Evolutionary conservation across 495 filamentous ascomycete genomes (phyloP).

Genomic region (Annulohypoxylon stygium): DNA sequence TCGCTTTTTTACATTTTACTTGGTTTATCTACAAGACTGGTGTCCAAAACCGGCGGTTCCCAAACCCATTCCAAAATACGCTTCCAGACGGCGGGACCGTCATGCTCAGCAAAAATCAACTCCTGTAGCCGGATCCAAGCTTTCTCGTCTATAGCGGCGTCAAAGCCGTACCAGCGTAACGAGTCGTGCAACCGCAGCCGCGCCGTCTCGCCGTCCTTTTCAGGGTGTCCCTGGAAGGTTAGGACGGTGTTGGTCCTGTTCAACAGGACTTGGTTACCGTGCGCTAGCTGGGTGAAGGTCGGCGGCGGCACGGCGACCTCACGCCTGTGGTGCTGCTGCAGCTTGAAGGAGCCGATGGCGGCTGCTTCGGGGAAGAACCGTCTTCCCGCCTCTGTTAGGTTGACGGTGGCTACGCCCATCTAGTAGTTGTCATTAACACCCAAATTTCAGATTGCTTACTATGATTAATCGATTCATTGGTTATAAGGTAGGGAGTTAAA

Average conservation of each 20-base stretch:
- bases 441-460: not conserved
- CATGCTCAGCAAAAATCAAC: slow-evolving; percentile 52
- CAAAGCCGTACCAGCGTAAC: slow-evolving; percentile 57
- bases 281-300: slow-evolving; percentile 54
- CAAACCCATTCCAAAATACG: slow-evolving; percentile 59
- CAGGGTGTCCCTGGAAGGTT: slow-evolving; percentile 65
- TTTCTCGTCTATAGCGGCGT: slow-evolving; percentile 43
- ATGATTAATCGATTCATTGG: not conserved
- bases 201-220: slow-evolving; percentile 60
- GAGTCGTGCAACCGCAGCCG: slow-evolving; percentile 56
- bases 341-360: slow-evolving; percentile 29
- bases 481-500: not conserved
- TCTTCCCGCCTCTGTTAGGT: slow-evolving; percentile 54
- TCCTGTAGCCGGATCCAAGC: slow-evolving; percentile 34
- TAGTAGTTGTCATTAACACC: slow-evolving; percentile 20
- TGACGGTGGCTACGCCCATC: slow-evolving; percentile 57
- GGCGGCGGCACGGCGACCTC: slow-evolving; percentile 51
- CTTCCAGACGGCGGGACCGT: slow-evolving; percentile 59
- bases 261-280: slow-evolving; percentile 57
- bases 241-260: slow-evolving; percentile 58
- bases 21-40: slow-evolving; percentile 16
- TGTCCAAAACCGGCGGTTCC: slow-evolving; percentile 45
- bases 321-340: slow-evolving; percentile 64
- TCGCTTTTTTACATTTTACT: slow-evolving; percentile 26
- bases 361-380: slow-evolving; percentile 53